Percentiles rank a stretch among this genome's conserved stretches.
These are phyloP conservation scores for Melastoma candidum DNA, from an alignment of 441 rosid genomes.

Conservation along the genomic window DNA sequence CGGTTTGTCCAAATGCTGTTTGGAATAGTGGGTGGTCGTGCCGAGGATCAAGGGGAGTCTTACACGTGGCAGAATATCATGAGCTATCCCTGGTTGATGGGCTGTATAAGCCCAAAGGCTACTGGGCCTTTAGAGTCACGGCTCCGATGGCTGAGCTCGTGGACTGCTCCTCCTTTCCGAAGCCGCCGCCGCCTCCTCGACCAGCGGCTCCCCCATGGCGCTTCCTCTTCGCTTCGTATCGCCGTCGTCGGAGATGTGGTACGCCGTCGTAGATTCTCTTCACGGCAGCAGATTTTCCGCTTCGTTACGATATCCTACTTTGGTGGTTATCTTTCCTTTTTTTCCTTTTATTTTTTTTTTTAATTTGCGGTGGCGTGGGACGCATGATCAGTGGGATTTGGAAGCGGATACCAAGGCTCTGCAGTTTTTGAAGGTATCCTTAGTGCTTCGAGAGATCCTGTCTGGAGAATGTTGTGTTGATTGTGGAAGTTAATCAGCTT, in stretches of 20 bases:
- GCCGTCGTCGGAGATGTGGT: constrained; percentile 81
- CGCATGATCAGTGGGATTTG: constrained; percentile 76
- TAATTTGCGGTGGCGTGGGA: constrained; percentile 6
- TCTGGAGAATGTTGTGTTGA: constrained; percentile 1
- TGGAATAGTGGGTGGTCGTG: not conserved
- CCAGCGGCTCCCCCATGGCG: too few relatives aligned
- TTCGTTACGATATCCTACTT: not conserved
- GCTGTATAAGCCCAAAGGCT: too few relatives aligned
- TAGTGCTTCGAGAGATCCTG: not conserved
- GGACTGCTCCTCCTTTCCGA: constrained; percentile 21
- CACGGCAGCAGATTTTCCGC: not conserved
- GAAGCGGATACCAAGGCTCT: constrained; percentile 79
- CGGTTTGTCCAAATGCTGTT: too few relatives aligned
- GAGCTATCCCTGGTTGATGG: too few relatives aligned
- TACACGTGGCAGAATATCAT: not conserved
- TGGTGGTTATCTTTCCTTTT: not conserved
- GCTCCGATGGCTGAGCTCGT: too few relatives aligned
- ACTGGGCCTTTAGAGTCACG: too few relatives aligned
- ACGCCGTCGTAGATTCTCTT: constrained; percentile 11
- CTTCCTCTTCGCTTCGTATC: constrained; percentile 36
- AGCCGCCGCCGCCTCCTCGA: constrained; percentile 3
- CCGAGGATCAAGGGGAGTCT: not conserved
- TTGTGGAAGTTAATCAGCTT: not conserved
- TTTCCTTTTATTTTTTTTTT: not conserved
- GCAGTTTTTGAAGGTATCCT: constrained; percentile 45